Evolutionary conservation across 2,329 filamentous ascomycete species (phyloP).

Genomic region (Lachnellula subtilissima): DNA sequence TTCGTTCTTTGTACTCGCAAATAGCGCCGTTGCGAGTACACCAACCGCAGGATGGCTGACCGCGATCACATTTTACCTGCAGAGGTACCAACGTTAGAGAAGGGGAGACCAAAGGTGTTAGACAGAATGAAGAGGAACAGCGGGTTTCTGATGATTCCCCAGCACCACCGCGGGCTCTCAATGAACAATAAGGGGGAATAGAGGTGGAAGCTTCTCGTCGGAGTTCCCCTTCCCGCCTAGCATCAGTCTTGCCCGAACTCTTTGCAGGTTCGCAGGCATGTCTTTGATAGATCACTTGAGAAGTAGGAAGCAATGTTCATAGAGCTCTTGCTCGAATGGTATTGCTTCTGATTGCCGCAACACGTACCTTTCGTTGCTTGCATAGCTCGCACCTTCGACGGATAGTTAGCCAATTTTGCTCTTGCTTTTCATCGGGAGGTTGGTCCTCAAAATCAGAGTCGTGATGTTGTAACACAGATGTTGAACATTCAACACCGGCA

Average conservation of each 20-base stretch:
- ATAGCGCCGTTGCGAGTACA: slow-evolving; percentile 57
- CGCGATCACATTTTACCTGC: slow-evolving; percentile 70
- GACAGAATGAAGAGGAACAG: too few species aligned
- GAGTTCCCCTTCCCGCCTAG: background rate
- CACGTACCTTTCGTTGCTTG: slow-evolving; percentile 70
- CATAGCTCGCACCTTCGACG: slow-evolving; percentile 65
- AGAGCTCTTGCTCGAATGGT: background rate
- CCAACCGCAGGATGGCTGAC: slow-evolving; percentile 67
- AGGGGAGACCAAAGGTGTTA: too few species aligned
- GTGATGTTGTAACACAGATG: slow-evolving; percentile 9
- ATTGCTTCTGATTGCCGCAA: background rate
- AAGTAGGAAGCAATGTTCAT: background rate
- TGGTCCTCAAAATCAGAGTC: slow-evolving; percentile 13
- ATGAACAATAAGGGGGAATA: too few species aligned
- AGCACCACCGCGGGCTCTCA: too few species aligned
- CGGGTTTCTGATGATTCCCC: too few species aligned
- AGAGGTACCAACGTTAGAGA: background rate
- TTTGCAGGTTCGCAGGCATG: background rate
- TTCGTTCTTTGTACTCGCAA: slow-evolving; percentile 66
- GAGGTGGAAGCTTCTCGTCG: background rate
- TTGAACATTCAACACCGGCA: slow-evolving; percentile 12
- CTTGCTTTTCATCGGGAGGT: slow-evolving; percentile 11
- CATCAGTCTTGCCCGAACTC: background rate
- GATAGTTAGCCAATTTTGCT: slow-evolving; percentile 30
- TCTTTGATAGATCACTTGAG: background rate